Evolutionary conservation across 441 rosid genomes (phyloP).

Genomic region (Theobroma grandiflorum): DNA sequence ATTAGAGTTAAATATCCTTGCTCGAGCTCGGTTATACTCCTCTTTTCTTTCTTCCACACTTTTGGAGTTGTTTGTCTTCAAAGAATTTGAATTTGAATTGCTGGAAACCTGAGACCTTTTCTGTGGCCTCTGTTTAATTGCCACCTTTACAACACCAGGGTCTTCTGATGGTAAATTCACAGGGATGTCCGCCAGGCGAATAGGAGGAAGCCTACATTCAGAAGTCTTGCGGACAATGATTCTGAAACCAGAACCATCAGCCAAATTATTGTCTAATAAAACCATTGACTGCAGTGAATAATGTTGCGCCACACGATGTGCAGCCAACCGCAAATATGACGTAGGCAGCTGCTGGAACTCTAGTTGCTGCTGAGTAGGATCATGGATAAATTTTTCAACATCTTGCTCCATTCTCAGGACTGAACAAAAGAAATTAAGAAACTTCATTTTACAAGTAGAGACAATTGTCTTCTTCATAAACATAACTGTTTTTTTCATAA

Average conservation of each 20-base stretch:
- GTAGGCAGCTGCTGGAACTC: constrained; percentile 90
- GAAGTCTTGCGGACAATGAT: constrained; percentile 77
- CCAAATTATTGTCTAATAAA: constrained; percentile 64
- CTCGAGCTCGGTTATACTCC: constrained; percentile 86
- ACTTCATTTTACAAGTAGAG: background rate
- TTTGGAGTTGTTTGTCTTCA: constrained; percentile 57
- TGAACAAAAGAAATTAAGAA: constrained; percentile 30
- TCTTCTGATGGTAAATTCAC: constrained; percentile 69
- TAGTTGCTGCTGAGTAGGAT: constrained; percentile 67
- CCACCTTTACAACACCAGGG: constrained; percentile 61
- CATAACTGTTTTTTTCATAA: too few species aligned
- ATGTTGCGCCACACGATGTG: constrained; percentile 90
- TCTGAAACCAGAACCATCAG: constrained; percentile 74
- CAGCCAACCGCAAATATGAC: constrained; percentile 83
- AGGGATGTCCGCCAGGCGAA: constrained; percentile 83
- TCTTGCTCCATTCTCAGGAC: constrained; percentile 91
- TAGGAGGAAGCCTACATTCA: constrained; percentile 59
- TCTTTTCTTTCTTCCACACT: constrained; percentile 91
- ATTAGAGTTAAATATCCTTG: constrained; percentile 70
- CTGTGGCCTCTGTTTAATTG: constrained; percentile 83
- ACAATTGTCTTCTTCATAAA: too few species aligned
- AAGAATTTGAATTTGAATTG: constrained; percentile 53
- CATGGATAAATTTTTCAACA: constrained; percentile 70
- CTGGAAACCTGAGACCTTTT: constrained; percentile 47
- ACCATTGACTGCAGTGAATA: constrained; percentile 87